These are phyloP conservation scores for Saitozyma sp. DNA, from an alignment of 768 basidiomycete genomes.

Conservation along the genomic window DNA sequence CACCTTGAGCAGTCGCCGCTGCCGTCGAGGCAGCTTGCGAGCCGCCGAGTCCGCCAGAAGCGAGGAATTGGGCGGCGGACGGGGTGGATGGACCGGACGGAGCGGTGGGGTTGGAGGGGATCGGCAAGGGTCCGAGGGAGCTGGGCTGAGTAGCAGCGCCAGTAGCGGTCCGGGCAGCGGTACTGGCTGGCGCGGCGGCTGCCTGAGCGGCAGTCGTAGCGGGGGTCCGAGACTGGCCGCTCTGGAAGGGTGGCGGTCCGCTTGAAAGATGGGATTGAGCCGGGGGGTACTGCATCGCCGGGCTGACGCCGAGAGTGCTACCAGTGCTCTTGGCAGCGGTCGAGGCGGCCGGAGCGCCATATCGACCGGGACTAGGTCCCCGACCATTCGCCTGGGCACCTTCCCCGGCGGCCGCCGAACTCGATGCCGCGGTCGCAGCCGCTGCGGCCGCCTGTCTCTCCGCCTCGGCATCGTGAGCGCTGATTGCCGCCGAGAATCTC, in stretches of 20 bases:
- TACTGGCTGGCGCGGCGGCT: conserved; percentile 6
- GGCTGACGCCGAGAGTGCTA: background rate
- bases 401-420: background rate
- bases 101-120: conserved; percentile 5
- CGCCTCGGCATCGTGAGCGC: conserved; percentile 29
- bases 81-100: conserved; percentile 46
- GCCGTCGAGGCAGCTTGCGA: conserved; percentile 9
- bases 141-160: background rate
- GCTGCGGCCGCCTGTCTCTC: conserved; percentile 3
- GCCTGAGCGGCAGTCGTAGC: conserved; percentile 4
- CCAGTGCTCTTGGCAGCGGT: background rate
- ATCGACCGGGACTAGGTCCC: background rate
- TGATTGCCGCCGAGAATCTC: conserved; percentile 39
- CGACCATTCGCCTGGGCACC: background rate
- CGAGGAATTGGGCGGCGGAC: conserved; percentile 42
- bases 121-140: background rate
- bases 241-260: conserved; percentile 25
- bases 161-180: conserved; percentile 4
- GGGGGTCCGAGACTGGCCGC: conserved; percentile 2
- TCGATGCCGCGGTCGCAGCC: background rate
- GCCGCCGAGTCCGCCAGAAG: conserved; percentile 24
- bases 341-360: no score
- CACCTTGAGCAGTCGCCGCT: conserved; percentile 10
- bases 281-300: background rate
- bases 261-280: conserved; percentile 24